phyloP scores from a whole-genome alignment of 345 rosid genomes.

The Euclidium syriacum region DNA sequence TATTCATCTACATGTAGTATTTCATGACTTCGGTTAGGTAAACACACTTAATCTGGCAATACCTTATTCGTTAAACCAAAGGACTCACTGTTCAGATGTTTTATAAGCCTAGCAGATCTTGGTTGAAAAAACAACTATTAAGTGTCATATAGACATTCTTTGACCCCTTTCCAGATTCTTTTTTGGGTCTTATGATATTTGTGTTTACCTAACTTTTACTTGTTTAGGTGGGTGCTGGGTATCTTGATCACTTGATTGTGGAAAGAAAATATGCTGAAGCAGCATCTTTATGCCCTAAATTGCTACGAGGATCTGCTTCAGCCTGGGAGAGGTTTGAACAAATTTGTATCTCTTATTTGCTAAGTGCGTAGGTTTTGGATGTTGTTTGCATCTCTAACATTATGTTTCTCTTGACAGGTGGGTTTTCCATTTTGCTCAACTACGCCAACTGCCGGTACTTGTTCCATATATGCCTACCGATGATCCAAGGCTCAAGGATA shows the following conservation, averaged over 20 bases:
- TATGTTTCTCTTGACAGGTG: constrained; percentile 55
- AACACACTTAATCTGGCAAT: neutral
- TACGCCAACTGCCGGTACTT: constrained; percentile 93
- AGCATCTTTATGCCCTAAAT: constrained; percentile 94
- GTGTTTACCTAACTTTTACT: constrained; percentile 12
- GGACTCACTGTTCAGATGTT: neutral
- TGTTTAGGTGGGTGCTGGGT: constrained; percentile 91
- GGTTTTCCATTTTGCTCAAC: constrained; percentile 99
- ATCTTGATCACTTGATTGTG: constrained; percentile 97
- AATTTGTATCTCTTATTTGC: constrained; percentile 7
- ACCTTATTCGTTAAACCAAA: neutral
- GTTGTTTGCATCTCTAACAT: constrained; percentile 14
- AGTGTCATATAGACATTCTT: neutral
- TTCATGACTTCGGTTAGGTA: neutral
- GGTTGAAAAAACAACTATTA: neutral
- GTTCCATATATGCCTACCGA: constrained; percentile 94
- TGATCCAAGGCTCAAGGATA: constrained; percentile 89
- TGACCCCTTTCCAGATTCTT: neutral
- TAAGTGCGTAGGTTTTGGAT: constrained; percentile 14
- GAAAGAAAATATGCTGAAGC: constrained; percentile 97
- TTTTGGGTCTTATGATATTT: neutral
- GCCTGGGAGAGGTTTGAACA: constrained; percentile 93
- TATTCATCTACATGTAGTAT: neutral
- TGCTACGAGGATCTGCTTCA: constrained; percentile 87
- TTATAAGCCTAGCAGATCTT: constrained; percentile 1